Percentiles rank a stretch among this genome's conserved stretches.
phyloP scores from a whole-genome alignment of 371 early-diverging fungal species.

The Mucor indicus region DNA sequence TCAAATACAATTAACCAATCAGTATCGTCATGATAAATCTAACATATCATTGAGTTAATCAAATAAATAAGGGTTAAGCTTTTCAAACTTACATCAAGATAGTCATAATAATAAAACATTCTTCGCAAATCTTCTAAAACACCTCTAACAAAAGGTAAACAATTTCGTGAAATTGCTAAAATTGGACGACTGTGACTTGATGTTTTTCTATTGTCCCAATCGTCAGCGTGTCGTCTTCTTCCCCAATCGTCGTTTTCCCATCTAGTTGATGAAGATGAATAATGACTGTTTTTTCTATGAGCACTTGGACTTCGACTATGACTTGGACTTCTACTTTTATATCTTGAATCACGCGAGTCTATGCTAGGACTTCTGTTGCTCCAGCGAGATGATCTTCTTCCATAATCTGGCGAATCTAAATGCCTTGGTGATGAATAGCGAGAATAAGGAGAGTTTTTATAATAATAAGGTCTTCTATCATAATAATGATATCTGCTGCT shows the following conservation, averaged over 20 bases:
- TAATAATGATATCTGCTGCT: conserved; percentile 15
- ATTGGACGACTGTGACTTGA: conserved; percentile 27
- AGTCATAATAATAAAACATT: conserved; percentile 35
- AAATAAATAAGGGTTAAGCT: too few relatives aligned
- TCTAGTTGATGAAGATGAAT: conserved; percentile 7
- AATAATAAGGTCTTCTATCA: conserved; percentile 25
- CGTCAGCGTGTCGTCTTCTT: too few relatives aligned
- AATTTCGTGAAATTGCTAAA: conserved; percentile 51
- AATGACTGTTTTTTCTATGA: conserved; percentile 14
- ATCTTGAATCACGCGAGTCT: conserved; percentile 30
- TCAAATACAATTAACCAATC: conserved; percentile 60
- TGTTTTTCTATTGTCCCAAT: too few relatives aligned
- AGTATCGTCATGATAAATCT: conserved; percentile 56
- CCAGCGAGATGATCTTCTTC: conserved; percentile 38
- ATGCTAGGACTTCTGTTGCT: conserved; percentile 38
- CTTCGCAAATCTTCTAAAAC: conserved; percentile 46
- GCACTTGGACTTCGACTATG: conserved; percentile 37
- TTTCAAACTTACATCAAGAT: conserved; percentile 32
- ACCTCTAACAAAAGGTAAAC: conserved; percentile 52
- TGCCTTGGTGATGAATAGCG: conserved; percentile 39
- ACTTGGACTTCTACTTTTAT: conserved; percentile 26
- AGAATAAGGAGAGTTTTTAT: conserved; percentile 26
- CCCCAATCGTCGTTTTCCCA: conserved; percentile 8
- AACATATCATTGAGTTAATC: too few relatives aligned
- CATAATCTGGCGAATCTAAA: conserved; percentile 5